Evolutionary conservation across 257 asterid species (phyloP).

Genomic region (Solanum chmielewskii): DNA sequence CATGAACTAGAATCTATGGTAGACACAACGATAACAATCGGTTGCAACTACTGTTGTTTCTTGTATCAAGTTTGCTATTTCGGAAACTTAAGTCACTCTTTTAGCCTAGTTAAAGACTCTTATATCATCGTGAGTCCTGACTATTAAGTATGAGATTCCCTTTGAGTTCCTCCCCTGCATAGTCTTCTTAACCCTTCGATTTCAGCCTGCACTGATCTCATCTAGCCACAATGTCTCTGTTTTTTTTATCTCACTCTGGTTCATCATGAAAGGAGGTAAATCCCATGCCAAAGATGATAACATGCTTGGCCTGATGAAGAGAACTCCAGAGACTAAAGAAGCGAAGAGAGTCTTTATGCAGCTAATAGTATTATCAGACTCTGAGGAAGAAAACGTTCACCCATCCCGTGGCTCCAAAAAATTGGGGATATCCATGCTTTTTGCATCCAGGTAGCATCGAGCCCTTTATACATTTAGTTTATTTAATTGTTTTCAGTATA

Average conservation of each 20-base stretch:
- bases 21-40: neutral
- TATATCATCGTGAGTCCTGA: neutral
- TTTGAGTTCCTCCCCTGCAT: neutral
- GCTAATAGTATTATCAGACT: neutral
- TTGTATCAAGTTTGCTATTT: neutral
- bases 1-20: neutral
- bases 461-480: neutral
- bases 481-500: neutral
- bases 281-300: conserved; percentile 47
- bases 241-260: neutral
- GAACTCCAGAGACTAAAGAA: conserved; percentile 24
- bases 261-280: conserved; percentile 56
- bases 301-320: conserved; percentile 56
- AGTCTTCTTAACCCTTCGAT: neutral
- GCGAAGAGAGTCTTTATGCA: neutral
- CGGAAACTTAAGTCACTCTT: neutral
- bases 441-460: neutral
- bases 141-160: neutral
- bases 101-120: neutral
- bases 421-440: neutral
- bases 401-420: neutral
- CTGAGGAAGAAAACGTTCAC: neutral
- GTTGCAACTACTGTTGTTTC: neutral
- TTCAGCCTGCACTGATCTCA: neutral
- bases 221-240: neutral